Base-by-base conservation (phyloP, 352 stramenopile genomes). In the Phytopythium sindhum region DNA sequence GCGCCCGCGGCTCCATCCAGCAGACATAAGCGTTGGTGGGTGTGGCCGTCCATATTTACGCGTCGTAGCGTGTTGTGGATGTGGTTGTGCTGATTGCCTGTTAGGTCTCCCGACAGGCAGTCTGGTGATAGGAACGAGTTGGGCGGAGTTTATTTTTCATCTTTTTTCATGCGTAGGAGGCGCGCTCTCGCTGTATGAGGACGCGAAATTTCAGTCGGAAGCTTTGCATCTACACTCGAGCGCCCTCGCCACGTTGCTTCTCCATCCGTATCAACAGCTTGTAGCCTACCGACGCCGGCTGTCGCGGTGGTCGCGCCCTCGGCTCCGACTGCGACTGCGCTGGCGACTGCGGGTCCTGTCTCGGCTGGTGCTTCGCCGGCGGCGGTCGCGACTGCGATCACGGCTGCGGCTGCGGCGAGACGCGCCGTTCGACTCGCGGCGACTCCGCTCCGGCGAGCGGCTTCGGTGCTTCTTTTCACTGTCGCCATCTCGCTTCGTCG, bases 1-100 rank as follows among this genome's bases (percentile, higher is more conserved):
- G 82, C 33, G 77, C 82, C 35, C 83, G 81, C 35, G 80, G 73
- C 55, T 74, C 67, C 23, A 68, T 85, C 14, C 74, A 77, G 45
- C 74, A 84, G 63, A 73, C 65, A 15, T 84, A 70, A 80, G 29
- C 55, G 37, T 37, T 15, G 44, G 42, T 24, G 42, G 21, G 21
- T 3, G 44, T 29, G 7, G 24, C 17, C 26, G 48, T 55, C 24
- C 48, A 55, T 37, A 24, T 23, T 35, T 23, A 37, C 24, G 24
- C 12, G 48, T 31, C 26, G 48, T 26, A 19, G 47, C 47, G 47
- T 53, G 47, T 11, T 29, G 45, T 52, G 45, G 45, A 28, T 21
- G 45, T 29, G 10, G n/a, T 19, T n/a, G 45, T 28, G 45, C 11
- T 6, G 21, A 26, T 11, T 9, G 45, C 45, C n/a, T 4, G 9